Percentiles rank a stretch among this genome's conserved stretches.
Conservation (phyloP, 2,329 filamentous ascomycete species). For the Aspergillus tubingensis region DNA sequence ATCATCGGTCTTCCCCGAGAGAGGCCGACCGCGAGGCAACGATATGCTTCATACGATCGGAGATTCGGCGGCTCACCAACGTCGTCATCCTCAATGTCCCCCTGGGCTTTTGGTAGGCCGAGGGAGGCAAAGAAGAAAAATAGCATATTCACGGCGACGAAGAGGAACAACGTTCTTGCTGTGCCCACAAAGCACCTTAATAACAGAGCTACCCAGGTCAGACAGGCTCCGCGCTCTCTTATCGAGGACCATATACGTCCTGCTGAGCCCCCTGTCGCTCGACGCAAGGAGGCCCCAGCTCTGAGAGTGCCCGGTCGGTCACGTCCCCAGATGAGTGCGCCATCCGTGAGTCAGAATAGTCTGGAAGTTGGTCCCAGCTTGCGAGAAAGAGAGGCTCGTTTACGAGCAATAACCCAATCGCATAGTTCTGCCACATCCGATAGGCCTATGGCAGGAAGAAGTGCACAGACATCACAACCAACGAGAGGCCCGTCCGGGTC, state of each 20-base stretch:
- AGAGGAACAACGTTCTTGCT: conserved; percentile 39
- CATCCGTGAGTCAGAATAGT: conserved; percentile 1
- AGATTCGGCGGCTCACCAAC: conserved; percentile 30
- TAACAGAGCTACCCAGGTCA: conserved; percentile 40
- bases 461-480: conserved; percentile 1
- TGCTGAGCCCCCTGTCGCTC: conserved; percentile 19
- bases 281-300: conserved; percentile 14
- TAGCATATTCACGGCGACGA: conserved; percentile 37
- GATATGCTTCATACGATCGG: conserved; percentile 34
- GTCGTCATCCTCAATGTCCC: conserved; percentile 3
- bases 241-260: conserved; percentile 45
- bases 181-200: conserved; percentile 46
- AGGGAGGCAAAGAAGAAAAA: conserved; percentile 35
- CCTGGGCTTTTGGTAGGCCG: conserved; percentile 29
- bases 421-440: conserved; percentile 2
- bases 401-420: conserved; percentile 31
- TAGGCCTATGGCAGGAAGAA: not conserved
- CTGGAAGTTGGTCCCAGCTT: conserved; percentile 16
- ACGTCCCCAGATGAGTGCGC: conserved; percentile 6
- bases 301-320: conserved; percentile 24
- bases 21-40: conserved; percentile 32
- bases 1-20: conserved; percentile 31
- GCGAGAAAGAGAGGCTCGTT: conserved; percentile 34
- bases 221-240: conserved; percentile 42
- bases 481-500: conserved; percentile 4